phyloP scores from a whole-genome alignment of 2,329 filamentous ascomycete species.

The Remersonia thermophila region DNA sequence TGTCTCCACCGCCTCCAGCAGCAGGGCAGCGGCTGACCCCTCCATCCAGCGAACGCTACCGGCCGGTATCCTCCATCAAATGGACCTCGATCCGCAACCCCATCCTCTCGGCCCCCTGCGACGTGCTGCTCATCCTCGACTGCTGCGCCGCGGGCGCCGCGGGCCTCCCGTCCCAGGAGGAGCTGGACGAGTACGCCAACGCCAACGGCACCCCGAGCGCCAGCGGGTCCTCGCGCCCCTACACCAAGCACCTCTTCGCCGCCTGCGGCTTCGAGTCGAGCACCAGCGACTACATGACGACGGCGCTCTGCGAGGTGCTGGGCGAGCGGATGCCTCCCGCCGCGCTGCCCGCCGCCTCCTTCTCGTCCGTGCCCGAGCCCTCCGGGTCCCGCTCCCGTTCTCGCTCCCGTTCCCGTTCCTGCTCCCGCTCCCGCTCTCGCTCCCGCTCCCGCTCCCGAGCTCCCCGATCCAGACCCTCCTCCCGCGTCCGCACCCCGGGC shows the following conservation, averaged over 20 bases:
- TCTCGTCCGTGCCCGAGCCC: slow-evolving; percentile 3
- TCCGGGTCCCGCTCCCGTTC: background rate
- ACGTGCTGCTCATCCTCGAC: slow-evolving; percentile 18
- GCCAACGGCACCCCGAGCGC: too few relatives aligned
- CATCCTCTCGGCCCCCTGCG: slow-evolving; percentile 14
- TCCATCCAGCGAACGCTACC: slow-evolving; percentile 16
- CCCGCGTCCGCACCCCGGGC: too few relatives aligned
- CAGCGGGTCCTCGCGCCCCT: slow-evolving; percentile 1
- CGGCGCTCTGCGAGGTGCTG: slow-evolving; percentile 17
- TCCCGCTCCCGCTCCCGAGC: background rate
- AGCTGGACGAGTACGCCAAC: too few relatives aligned
- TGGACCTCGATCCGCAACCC: slow-evolving; percentile 15
- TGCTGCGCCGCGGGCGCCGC: slow-evolving; percentile 19
- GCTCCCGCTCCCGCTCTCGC: background rate
- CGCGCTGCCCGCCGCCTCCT: too few relatives aligned
- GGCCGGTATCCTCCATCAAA: slow-evolving; percentile 14
- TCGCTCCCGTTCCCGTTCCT: background rate
- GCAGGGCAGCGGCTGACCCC: background rate
- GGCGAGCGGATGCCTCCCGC: slow-evolving; percentile 2
- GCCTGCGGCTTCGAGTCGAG: slow-evolving; percentile 19
- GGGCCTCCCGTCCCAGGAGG: slow-evolving; percentile 5
- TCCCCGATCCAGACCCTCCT: too few relatives aligned
- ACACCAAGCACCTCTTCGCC: slow-evolving; percentile 19
- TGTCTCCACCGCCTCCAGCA: background rate
- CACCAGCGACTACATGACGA: slow-evolving; percentile 19